These are phyloP conservation scores for Penicillium crustosum DNA, from an alignment of 2,329 filamentous ascomycete genomes.

Conservation along the genomic window DNA sequence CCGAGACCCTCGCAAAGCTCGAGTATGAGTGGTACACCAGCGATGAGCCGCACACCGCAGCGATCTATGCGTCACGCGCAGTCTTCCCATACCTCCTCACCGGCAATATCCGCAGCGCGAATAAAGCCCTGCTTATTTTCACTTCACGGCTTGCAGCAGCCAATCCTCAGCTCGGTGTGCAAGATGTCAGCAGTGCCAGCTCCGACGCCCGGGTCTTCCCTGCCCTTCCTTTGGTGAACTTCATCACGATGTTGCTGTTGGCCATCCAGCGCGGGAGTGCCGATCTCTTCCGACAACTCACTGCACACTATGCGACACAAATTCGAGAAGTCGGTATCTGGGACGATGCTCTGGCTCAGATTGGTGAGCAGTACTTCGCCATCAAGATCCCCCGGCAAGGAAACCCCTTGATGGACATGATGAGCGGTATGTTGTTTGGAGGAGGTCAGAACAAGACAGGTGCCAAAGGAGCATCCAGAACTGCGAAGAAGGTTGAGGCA, in stretches of 20 bases:
- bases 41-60: slow-evolving; percentile 83
- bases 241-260: slow-evolving; percentile 79
- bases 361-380: slow-evolving; percentile 96
- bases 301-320: slow-evolving; percentile 75
- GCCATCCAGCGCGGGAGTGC: slow-evolving; percentile 75
- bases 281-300: slow-evolving; percentile 78
- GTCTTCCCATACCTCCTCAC: slow-evolving; percentile 88
- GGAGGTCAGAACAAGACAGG: slow-evolving; percentile 36
- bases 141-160: slow-evolving; percentile 60
- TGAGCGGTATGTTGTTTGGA: slow-evolving; percentile 90
- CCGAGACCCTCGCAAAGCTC: slow-evolving; percentile 74
- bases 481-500: slow-evolving; percentile 50
- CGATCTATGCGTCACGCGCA: slow-evolving; percentile 79
- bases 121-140: slow-evolving; percentile 76
- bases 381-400: slow-evolving; percentile 85
- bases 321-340: slow-evolving; percentile 75
- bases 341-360: slow-evolving; percentile 78
- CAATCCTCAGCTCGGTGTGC: slow-evolving; percentile 67
- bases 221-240: slow-evolving; percentile 90
- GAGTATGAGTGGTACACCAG: slow-evolving; percentile 94
- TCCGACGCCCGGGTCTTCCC: slow-evolving; percentile 82
- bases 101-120: slow-evolving; percentile 87
- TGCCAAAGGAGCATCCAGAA: slow-evolving; percentile 40
- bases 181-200: slow-evolving; percentile 73
- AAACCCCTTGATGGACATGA: slow-evolving; percentile 96